Conservation (phyloP, 1,284 basidiomycete species). For the Schizophyllum amplum region DNA sequence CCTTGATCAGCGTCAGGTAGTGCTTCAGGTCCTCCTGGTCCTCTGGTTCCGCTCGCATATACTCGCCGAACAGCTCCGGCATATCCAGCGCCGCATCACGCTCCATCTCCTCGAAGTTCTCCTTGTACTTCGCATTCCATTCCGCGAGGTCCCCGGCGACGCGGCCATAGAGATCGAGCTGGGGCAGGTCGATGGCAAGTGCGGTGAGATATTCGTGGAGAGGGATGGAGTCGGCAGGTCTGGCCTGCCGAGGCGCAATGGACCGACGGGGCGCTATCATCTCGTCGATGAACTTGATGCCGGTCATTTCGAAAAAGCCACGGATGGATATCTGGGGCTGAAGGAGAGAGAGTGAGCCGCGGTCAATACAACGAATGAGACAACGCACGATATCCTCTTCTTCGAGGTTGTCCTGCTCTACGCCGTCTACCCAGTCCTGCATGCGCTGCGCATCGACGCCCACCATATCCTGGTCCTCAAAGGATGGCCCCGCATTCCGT, state of each 20-base stretch:
- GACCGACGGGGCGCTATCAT: constrained; percentile 64
- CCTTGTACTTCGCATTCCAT: constrained; percentile 67
- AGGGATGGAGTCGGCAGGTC: constrained; percentile 41
- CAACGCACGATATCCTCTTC: constrained; percentile 34
- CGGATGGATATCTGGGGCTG: constrained; percentile 68
- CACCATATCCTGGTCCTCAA: too few relatives aligned
- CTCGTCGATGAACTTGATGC: constrained; percentile 80
- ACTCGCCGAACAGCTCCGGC: constrained; percentile 77
- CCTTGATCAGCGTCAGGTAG: constrained; percentile 74
- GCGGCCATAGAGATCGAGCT: constrained; percentile 63
- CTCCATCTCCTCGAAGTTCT: constrained; percentile 59
- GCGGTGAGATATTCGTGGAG: constrained; percentile 63
- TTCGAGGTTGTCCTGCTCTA: constrained; percentile 28
- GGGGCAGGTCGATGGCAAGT: constrained; percentile 66
- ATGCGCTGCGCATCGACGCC: constrained; percentile 29
- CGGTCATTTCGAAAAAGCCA: constrained; percentile 81
- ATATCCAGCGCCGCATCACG: constrained; percentile 66
- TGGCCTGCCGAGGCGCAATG: constrained; percentile 43
- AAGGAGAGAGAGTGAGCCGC: neutral
- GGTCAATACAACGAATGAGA: constrained; percentile 8
- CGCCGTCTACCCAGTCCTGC: constrained; percentile 41
- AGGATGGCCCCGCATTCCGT: too few relatives aligned
- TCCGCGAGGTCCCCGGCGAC: constrained; percentile 62
- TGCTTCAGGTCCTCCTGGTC: constrained; percentile 68
- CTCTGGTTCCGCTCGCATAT: constrained; percentile 66